Percentiles rank a stretch among this genome's conserved stretches.
Conservation (phyloP, 495 filamentous ascomycete genomes). For the Parachaetomium inaequale region DNA sequence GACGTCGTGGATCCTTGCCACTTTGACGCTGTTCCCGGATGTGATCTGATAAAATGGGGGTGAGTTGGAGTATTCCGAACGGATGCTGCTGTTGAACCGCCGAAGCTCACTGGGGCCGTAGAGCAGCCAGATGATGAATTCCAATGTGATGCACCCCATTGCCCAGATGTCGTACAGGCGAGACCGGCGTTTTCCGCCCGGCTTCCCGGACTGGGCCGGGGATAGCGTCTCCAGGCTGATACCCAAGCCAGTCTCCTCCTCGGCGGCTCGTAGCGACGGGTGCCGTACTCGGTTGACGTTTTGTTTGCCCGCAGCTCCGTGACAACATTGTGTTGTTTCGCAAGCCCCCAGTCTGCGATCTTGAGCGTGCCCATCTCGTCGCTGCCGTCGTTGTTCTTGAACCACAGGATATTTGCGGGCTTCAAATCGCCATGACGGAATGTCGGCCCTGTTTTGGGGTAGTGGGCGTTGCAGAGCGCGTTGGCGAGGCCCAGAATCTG, state of each 20-base stretch:
- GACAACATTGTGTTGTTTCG: constrained; percentile 19
- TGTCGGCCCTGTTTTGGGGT: too few species aligned
- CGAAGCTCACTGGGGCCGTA: constrained; percentile 23
- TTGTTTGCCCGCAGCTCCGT: constrained; percentile 9
- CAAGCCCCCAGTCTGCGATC: constrained; percentile 28
- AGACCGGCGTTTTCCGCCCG: too few species aligned
- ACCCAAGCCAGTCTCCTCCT: constrained; percentile 15
- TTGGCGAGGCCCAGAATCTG: too few species aligned
- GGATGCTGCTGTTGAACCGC: constrained; percentile 15
- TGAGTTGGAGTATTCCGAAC: neutral
- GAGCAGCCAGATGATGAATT: constrained; percentile 38
- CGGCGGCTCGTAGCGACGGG: constrained; percentile 27
- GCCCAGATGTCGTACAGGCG: constrained; percentile 40
- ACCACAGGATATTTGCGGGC: constrained; percentile 24
- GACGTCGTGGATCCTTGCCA: neutral
- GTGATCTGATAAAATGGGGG: neutral
- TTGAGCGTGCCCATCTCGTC: constrained; percentile 20
- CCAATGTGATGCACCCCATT: constrained; percentile 37
- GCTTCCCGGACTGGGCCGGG: too few species aligned
- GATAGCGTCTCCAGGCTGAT: too few species aligned
- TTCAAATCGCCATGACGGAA: constrained; percentile 25
- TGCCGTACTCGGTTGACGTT: constrained; percentile 18
- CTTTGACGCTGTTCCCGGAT: neutral
- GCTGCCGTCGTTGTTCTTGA: neutral
- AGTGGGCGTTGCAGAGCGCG: too few species aligned